These are phyloP conservation scores for Chalciporus sphaerocephalus DNA, from an alignment of 768 basidiomycete species.

Conservation along the genomic window DNA sequence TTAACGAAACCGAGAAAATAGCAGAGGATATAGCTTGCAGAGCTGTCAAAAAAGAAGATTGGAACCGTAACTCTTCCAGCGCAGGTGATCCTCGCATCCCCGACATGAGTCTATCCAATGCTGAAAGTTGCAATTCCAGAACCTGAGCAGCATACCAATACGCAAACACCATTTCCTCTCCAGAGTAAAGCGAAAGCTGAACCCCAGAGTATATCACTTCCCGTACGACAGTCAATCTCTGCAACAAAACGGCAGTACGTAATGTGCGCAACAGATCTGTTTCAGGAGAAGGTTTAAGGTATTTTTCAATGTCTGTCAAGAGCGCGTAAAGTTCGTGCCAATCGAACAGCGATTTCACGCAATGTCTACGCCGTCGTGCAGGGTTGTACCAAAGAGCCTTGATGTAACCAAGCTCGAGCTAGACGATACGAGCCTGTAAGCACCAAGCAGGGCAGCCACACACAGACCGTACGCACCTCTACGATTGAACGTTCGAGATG, in stretches of 20 bases:
- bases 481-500: conserved; percentile 39
- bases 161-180: conserved; percentile 65
- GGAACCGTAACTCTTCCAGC: conserved; percentile 46
- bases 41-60: conserved; percentile 49
- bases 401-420: conserved; percentile 59
- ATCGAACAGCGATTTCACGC: conserved; percentile 58
- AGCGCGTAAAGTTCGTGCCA: conserved; percentile 64
- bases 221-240: conserved; percentile 55
- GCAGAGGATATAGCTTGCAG: conserved; percentile 53
- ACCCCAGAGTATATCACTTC: conserved; percentile 75
- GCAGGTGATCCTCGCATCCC: conserved; percentile 33
- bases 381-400: conserved; percentile 66
- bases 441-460: background rate
- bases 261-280: conserved; percentile 27
- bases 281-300: conserved; percentile 17
- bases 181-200: conserved; percentile 67
- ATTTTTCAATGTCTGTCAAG: conserved; percentile 25
- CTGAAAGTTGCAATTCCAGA: conserved; percentile 51
- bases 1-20: conserved; percentile 52
- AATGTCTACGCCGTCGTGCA: conserved; percentile 57
- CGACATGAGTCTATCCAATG: conserved; percentile 45
- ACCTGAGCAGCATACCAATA: conserved; percentile 70
- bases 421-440: background rate
- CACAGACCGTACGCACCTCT: conserved; percentile 26
- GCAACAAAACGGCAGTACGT: conserved; percentile 42